These are phyloP conservation scores for Euphrasia confusa DNA, from an alignment of 257 asterid genomes.

Conservation along the genomic window DNA sequence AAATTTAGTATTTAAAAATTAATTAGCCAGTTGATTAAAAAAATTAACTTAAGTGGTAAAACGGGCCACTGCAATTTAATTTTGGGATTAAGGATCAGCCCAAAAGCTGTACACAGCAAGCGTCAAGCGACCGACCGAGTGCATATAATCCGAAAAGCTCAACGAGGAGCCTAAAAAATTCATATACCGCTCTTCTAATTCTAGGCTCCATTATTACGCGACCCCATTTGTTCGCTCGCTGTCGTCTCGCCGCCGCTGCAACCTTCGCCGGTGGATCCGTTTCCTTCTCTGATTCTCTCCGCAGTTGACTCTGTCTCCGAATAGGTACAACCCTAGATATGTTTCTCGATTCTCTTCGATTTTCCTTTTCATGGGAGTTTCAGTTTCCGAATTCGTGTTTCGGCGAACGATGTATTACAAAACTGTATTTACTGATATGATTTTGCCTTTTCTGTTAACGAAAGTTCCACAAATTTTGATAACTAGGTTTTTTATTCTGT, in stretches of 20 bases:
- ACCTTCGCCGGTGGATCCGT: conserved; percentile 27
- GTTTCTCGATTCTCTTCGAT: conserved; percentile 8
- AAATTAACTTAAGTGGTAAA: no score
- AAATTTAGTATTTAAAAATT: no score
- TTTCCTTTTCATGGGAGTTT: conserved; percentile 6
- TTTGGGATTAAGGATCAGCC: no score
- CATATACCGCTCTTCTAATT: not conserved
- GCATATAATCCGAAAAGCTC: no score
- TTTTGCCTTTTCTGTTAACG: conserved; percentile 7
- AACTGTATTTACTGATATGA: not conserved
- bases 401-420: conserved; percentile 16
- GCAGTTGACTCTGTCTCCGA: conserved; percentile 16
- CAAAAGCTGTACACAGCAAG: no score
- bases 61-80: no score
- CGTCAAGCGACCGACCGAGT: no score
- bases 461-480: conserved; percentile 1
- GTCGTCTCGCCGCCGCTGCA: conserved; percentile 17
- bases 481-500: not conserved
- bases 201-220: conserved; percentile 34
- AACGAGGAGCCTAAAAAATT: no score
- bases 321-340: conserved; percentile 21
- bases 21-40: no score
- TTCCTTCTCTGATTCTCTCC: conserved; percentile 12
- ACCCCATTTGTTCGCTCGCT: conserved; percentile 27
- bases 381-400: conserved; percentile 6